Conservation (phyloP, 305 asterid species). For the Fraxinus paxiana region DNA sequence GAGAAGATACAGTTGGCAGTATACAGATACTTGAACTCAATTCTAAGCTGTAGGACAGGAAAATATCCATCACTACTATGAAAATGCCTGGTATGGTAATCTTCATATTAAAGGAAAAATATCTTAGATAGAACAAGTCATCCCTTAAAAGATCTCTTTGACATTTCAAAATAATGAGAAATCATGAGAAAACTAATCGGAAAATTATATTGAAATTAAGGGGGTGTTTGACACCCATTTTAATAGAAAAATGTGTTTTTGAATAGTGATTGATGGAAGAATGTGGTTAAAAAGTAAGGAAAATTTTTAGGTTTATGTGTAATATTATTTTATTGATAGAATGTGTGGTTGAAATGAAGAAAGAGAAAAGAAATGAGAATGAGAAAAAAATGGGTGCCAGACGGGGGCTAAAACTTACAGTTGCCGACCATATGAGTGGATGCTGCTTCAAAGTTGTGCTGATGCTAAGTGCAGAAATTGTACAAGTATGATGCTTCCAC, state of each 20-base stretch:
- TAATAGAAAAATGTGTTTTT: too few species aligned
- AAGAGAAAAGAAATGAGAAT: too few species aligned
- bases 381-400: too few species aligned
- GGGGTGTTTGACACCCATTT: too few species aligned
- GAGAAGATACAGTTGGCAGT: slow-evolving; percentile 14
- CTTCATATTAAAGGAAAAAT: slow-evolving; percentile 1
- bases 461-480: slow-evolving; percentile 91
- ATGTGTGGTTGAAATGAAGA: too few species aligned
- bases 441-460: slow-evolving; percentile 89
- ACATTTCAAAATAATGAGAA: slow-evolving; percentile 6
- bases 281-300: too few species aligned
- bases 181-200: not conserved
- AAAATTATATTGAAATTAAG: too few species aligned
- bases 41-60: slow-evolving; percentile 11
- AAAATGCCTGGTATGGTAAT: not conserved
- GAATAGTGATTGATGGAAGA: too few species aligned
- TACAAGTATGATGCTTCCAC: slow-evolving; percentile 86
- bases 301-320: too few species aligned
- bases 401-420: slow-evolving; percentile 40
- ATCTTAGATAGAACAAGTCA: slow-evolving; percentile 1
- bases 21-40: slow-evolving; percentile 19
- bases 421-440: slow-evolving; percentile 94
- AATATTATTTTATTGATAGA: too few species aligned
- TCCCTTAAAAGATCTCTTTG: slow-evolving; percentile 16
- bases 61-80: slow-evolving; percentile 4